Conservation (phyloP, 768 basidiomycete species). For the Pisolithus orientalis region DNA sequence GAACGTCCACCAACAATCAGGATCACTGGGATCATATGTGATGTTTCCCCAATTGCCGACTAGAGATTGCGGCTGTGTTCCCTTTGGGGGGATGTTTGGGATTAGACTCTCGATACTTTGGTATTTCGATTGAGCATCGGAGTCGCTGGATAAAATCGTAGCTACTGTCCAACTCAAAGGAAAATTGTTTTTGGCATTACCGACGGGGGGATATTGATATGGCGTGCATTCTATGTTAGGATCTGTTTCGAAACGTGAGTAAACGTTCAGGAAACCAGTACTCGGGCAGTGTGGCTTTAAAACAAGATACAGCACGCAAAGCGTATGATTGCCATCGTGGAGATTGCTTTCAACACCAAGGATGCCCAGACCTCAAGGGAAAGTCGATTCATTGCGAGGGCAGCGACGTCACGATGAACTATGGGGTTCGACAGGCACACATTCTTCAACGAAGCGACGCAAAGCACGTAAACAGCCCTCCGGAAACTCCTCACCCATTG, state of each 20-base stretch:
- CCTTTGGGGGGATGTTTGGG: slow-evolving; percentile 39
- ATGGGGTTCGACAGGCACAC: no score
- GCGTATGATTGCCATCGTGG: not conserved
- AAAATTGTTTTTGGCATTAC: slow-evolving; percentile 26
- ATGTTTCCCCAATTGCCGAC: not conserved
- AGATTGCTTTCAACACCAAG: no score
- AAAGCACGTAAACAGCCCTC: no score
- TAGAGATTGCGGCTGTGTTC: not conserved
- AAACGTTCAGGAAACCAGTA: not conserved
- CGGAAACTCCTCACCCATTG: no score
- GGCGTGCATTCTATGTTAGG: slow-evolving; percentile 33
- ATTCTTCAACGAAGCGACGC: no score
- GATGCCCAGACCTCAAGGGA: no score
- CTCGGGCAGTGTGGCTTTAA: not conserved
- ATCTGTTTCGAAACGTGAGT: slow-evolving; percentile 16
- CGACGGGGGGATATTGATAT: slow-evolving; percentile 33
- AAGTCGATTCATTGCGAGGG: no score
- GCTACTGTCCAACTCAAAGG: slow-evolving; percentile 37
- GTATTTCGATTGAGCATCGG: slow-evolving; percentile 34
- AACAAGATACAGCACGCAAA: not conserved
- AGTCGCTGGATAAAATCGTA: slow-evolving; percentile 34
- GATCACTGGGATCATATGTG: not conserved
- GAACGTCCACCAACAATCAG: slow-evolving; percentile 34
- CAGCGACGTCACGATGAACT: no score
- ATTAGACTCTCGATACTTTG: slow-evolving; percentile 31